Evolutionary conservation across 495 filamentous ascomycete species (phyloP).

Genomic region (Aspergillus bridgeri): DNA sequence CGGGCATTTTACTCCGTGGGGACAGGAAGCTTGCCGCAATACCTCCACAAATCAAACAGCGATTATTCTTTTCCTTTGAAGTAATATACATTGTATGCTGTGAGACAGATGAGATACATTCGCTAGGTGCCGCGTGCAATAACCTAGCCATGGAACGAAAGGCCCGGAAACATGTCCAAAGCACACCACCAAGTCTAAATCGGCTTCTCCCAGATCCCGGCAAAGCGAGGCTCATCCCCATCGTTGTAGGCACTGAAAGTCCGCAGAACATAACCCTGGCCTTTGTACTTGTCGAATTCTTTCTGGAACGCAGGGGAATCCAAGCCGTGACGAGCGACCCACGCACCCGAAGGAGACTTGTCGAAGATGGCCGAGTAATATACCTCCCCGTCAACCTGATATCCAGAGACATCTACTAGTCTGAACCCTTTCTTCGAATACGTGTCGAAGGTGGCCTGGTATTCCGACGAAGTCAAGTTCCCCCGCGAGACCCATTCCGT

Average conservation of each 20-base stretch:
- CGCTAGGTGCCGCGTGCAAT: neutral
- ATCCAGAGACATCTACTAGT: conserved; percentile 18
- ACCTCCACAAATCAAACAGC: no score
- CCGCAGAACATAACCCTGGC: conserved; percentile 15
- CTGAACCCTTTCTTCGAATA: conserved; percentile 19
- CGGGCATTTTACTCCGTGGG: neutral
- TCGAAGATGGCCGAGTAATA: conserved; percentile 23
- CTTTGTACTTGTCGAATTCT: conserved; percentile 17
- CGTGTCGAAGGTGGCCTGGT: conserved; percentile 16
- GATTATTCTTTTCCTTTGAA: no score
- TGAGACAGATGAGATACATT: neutral
- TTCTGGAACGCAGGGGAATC: conserved; percentile 17
- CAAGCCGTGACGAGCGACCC: conserved; percentile 18
- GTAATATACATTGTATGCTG: no score
- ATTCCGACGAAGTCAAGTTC: conserved; percentile 13
- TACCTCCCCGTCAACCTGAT: conserved; percentile 10
- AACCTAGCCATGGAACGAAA: no score
- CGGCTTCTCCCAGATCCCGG: conserved; percentile 21
- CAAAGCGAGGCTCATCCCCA: conserved; percentile 17
- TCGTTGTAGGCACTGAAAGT: conserved; percentile 17
- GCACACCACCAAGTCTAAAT: neutral
- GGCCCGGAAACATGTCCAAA: no score
- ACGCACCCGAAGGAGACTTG: conserved; percentile 16
- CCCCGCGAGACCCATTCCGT: conserved; percentile 11
- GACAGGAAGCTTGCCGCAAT: no score